A percentile compares a stretch with the other conserved stretches of the same genome.
phyloP scores from a whole-genome alignment of 495 filamentous ascomycete species.

The Xylaria palmicola region DNA sequence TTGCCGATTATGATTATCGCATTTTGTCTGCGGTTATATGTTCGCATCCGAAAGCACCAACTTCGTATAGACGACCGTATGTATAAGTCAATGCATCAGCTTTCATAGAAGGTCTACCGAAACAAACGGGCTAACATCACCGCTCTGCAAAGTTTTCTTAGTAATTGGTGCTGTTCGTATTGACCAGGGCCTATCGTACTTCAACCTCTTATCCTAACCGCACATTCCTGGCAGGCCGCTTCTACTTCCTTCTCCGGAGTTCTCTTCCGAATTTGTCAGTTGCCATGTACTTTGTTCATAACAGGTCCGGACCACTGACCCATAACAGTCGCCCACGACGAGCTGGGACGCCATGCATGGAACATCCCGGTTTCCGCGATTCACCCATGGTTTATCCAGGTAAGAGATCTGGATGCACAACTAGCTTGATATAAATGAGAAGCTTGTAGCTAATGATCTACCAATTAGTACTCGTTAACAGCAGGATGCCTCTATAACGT shows the following conservation, averaged over 20 bases:
- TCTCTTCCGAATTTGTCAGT: neutral
- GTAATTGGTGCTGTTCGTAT: neutral
- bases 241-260: neutral
- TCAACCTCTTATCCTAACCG: neutral
- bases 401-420: neutral
- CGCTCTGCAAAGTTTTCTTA: neutral
- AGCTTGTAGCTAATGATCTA: neutral
- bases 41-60: slow-evolving; percentile 1
- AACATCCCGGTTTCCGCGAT: neutral
- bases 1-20: neutral
- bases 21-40: slow-evolving; percentile 7
- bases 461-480: neutral
- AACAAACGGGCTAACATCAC: neutral
- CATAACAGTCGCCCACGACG: neutral
- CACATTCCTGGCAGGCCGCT: neutral
- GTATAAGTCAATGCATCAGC: too few species aligned
- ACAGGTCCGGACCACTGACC: neutral
- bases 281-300: neutral
- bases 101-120: neutral
- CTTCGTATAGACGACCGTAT: neutral
- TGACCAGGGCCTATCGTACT: neutral
- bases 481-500: neutral
- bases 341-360: neutral
- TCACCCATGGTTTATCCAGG: neutral
- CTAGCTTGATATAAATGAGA: neutral